Evolutionary conservation across 2,329 filamentous ascomycete genomes (phyloP).

Genomic region (Cercospora sp.): DNA sequence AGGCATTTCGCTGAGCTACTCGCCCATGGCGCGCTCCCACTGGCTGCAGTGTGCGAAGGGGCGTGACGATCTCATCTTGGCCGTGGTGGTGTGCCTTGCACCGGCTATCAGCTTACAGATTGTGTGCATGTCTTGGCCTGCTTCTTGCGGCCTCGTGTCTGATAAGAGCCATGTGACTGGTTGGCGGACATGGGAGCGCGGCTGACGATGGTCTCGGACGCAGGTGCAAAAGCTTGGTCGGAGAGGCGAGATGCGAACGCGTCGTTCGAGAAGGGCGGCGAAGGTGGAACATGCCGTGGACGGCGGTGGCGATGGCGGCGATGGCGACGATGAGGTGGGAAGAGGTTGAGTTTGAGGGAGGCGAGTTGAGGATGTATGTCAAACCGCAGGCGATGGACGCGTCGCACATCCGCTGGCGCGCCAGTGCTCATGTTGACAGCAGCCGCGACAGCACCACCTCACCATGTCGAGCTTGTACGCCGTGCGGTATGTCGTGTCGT

Average conservation of each 20-base stretch:
- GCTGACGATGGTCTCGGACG: neutral
- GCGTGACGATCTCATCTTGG: constrained; percentile 14
- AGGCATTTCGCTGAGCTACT: neutral
- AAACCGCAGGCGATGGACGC: too few species aligned
- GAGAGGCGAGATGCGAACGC: constrained; percentile 12
- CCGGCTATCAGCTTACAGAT: neutral
- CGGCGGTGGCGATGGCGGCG: too few species aligned
- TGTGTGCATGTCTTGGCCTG: constrained; percentile 5
- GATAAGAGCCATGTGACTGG: constrained; percentile 8
- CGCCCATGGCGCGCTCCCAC: neutral
- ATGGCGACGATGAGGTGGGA: neutral
- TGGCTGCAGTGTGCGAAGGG: neutral
- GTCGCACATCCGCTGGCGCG: too few species aligned
- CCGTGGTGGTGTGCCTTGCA: constrained; percentile 7
- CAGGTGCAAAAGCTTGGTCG: constrained; percentile 7
- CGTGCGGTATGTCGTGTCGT: too few species aligned
- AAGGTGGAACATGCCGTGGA: neutral
- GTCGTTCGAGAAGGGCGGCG: neutral
- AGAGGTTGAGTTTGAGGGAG: neutral
- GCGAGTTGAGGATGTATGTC: too few species aligned
- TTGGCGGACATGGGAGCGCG: neutral
- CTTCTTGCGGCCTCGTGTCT: constrained; percentile 8
- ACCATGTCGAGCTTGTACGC: neutral
- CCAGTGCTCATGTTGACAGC: too few species aligned
- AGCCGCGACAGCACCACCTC: neutral